Conservation (phyloP, 1,139 yeast genomes). For the Lodderomyces beijingensis region DNA sequence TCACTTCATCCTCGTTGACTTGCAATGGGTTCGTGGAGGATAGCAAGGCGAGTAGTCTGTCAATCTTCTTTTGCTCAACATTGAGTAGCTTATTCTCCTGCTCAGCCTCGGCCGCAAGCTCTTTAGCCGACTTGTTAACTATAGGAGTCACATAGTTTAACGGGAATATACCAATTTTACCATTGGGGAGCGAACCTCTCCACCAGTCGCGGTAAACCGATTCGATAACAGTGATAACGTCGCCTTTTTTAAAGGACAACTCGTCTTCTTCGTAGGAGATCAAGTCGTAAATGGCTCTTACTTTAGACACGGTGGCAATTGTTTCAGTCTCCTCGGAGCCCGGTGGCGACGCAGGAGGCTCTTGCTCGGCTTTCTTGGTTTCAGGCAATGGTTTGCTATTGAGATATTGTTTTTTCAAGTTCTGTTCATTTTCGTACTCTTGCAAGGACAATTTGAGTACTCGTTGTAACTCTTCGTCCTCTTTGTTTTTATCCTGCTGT, state of each 20-base stretch:
- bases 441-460: slow-evolving; percentile 75
- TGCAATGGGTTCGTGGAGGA: slow-evolving; percentile 31
- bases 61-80: slow-evolving; percentile 48
- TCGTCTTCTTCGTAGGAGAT: slow-evolving; percentile 69
- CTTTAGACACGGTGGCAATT: slow-evolving; percentile 57
- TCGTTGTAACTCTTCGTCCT: slow-evolving; percentile 77
- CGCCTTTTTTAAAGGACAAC: slow-evolving; percentile 68
- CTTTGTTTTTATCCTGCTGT: slow-evolving; percentile 47
- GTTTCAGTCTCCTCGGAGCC: slow-evolving; percentile 22
- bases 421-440: slow-evolving; percentile 50
- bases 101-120: slow-evolving; percentile 27
- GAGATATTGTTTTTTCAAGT: slow-evolving; percentile 24
- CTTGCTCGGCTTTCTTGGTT: slow-evolving; percentile 6
- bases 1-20: slow-evolving; percentile 37
- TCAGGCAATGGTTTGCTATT: slow-evolving; percentile 32
- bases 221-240: slow-evolving; percentile 78
- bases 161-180: slow-evolving; percentile 88
- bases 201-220: slow-evolving; percentile 94
- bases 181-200: slow-evolving; percentile 75
- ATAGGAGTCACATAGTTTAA: slow-evolving; percentile 85
- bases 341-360: slow-evolving; percentile 5
- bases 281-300: slow-evolving; percentile 81
- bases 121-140: slow-evolving; percentile 57
- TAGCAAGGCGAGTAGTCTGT: slow-evolving; percentile 57
- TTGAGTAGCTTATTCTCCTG: slow-evolving; percentile 27